phyloP scores from a whole-genome alignment of 1,284 basidiomycete genomes.

The Vanrija pseudolonga region DNA sequence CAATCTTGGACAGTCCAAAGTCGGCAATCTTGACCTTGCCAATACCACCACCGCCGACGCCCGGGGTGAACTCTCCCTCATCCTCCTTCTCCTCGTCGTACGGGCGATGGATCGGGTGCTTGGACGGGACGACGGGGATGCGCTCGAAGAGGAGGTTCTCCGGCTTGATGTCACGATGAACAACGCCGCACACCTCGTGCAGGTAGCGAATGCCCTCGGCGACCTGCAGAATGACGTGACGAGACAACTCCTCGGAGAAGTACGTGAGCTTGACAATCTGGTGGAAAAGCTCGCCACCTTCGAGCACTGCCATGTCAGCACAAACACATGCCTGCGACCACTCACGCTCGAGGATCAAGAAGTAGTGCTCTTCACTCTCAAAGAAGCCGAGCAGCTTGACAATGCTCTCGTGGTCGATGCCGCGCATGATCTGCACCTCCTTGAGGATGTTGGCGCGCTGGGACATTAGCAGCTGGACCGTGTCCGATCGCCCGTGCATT shows the following conservation, averaged over 20 bases:
- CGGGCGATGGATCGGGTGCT: conserved; percentile 68
- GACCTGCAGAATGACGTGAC: conserved; percentile 96
- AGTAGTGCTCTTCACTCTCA: conserved; percentile 91
- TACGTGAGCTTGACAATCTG: conserved; percentile 99
- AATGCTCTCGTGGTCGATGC: conserved; percentile 81
- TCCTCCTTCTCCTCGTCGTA: conserved; percentile 99
- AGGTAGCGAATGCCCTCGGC: conserved; percentile 92
- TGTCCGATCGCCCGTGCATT: background rate
- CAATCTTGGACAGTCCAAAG: conserved; percentile 95
- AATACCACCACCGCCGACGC: conserved; percentile 92
- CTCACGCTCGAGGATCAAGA: conserved; percentile 85
- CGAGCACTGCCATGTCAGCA: conserved; percentile 64
- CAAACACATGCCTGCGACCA: conserved; percentile 13
- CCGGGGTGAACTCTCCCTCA: conserved; percentile 90
- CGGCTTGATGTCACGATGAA: conserved; percentile 88
- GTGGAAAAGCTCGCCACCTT: conserved; percentile 97
- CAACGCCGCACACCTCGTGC: conserved; percentile 96
- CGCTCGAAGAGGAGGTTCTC: conserved; percentile 95
- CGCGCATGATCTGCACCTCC: conserved; percentile 99
- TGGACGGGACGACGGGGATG: conserved; percentile 88
- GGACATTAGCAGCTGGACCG: conserved; percentile 10
- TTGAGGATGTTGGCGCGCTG: conserved; percentile 98
- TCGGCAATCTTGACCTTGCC: conserved; percentile 98
- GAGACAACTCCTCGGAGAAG: conserved; percentile 89
- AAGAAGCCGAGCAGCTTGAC: conserved; percentile 85